A percentile compares a stretch with the other conserved stretches of the same genome.
These are phyloP conservation scores for Hibiscus mutabilis DNA, from an alignment of 345 rosid species.

Conservation along the genomic window DNA sequence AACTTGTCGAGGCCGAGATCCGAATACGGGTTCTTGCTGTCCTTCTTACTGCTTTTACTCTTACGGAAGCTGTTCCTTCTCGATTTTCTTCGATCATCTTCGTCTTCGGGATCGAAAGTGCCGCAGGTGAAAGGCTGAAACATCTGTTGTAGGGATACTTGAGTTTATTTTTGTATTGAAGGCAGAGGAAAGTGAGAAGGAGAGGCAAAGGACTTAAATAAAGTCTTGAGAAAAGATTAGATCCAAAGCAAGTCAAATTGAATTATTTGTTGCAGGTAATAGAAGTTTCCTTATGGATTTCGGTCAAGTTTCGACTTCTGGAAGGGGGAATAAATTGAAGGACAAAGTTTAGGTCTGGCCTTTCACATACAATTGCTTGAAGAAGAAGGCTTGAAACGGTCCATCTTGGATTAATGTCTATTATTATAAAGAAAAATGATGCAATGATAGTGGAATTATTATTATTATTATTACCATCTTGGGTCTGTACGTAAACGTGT, in stretches of 20 bases:
- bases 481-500: too few relatives aligned
- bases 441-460: too few relatives aligned
- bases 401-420: slow-evolving; percentile 1
- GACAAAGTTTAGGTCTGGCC: not conserved
- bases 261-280: not conserved
- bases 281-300: slow-evolving; percentile 9
- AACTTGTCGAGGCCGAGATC: slow-evolving; percentile 55
- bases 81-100: slow-evolving; percentile 29
- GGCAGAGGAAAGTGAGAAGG: not conserved
- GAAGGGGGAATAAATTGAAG: not conserved
- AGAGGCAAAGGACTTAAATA: not conserved
- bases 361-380: not conserved
- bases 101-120: slow-evolving; percentile 12
- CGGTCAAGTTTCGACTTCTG: not conserved
- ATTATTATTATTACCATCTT: too few relatives aligned
- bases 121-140: slow-evolving; percentile 34
- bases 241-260: not conserved
- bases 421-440: too few relatives aligned
- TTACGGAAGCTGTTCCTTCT: slow-evolving; percentile 10
- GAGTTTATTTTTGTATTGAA: not conserved
- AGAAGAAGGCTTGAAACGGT: not conserved
- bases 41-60: not conserved
- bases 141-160: slow-evolving; percentile 12
- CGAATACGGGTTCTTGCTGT: slow-evolving; percentile 51
- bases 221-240: not conserved